A percentile compares a stretch with the other conserved stretches of the same genome.
Evolutionary conservation across 2,329 filamentous ascomycete species (phyloP).

Genomic region (Alternaria hordeiaustralica): DNA sequence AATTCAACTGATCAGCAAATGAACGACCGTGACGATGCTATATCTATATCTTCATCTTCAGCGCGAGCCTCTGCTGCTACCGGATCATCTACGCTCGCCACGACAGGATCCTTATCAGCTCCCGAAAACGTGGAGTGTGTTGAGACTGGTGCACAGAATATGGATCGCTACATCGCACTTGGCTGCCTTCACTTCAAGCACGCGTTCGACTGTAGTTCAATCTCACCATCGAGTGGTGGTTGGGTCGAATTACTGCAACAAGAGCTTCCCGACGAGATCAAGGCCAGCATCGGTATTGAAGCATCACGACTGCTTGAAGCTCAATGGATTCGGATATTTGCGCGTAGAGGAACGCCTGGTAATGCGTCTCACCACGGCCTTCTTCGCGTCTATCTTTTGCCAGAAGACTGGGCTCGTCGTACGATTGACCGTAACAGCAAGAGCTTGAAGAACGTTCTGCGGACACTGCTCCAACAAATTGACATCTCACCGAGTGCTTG

Average conservation of each 20-base stretch:
- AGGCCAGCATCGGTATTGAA: constrained; percentile 30
- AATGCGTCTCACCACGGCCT: constrained; percentile 12
- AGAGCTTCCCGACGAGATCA: constrained; percentile 29
- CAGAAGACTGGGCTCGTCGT: constrained; percentile 67
- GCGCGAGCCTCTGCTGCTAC: not conserved
- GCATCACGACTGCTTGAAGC: constrained; percentile 40
- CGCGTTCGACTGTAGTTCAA: not conserved
- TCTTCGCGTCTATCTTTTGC: constrained; percentile 67
- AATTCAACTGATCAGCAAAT: not conserved
- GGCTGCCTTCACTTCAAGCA: constrained; percentile 40
- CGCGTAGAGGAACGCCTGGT: constrained; percentile 6
- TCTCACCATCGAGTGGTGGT: not conserved
- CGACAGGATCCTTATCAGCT: constrained; percentile 12
- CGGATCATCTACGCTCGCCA: constrained; percentile 16
- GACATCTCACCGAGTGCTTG: constrained; percentile 65
- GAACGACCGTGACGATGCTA: not conserved
- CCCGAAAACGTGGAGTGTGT: not conserved
- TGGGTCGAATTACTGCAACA: constrained; percentile 37
- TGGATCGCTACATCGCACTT: constrained; percentile 43
- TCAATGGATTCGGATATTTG: constrained; percentile 44
- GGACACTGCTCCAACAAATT: constrained; percentile 58
- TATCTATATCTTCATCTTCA: not conserved
- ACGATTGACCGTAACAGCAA: constrained; percentile 58
- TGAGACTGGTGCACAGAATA: constrained; percentile 19
- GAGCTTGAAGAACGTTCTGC: constrained; percentile 56